Evolutionary conservation across 805 yeast species (phyloP).

Genomic region (Ogataea saltuana): DNA sequence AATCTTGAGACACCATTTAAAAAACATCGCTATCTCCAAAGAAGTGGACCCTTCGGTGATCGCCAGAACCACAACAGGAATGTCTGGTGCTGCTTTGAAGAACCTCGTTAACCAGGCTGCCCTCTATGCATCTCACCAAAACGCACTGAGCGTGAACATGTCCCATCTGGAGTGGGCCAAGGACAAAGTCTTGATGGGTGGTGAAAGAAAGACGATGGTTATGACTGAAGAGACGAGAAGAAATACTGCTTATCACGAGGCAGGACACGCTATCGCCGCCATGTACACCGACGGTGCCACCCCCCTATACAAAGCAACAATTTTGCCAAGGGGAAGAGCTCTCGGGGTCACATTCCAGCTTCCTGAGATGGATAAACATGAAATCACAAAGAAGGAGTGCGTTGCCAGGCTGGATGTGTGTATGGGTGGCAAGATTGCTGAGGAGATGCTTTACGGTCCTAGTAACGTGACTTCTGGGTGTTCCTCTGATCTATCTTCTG

Average conservation of each 20-base stretch:
- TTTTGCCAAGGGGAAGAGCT: constrained; percentile 95
- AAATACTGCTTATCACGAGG: constrained; percentile 97
- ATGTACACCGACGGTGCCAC: constrained; percentile 93
- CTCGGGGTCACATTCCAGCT: constrained; percentile 95
- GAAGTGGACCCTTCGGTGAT: constrained; percentile 85
- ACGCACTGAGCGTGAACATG: constrained; percentile 89
- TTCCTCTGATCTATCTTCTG: constrained; percentile 84
- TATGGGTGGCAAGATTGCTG: constrained; percentile 99
- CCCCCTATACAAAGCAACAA: constrained; percentile 94
- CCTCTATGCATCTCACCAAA: constrained; percentile 89
- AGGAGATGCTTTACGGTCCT: constrained; percentile 85
- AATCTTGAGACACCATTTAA: constrained; percentile 87
- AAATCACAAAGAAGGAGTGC: constrained; percentile 86
- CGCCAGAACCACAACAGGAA: constrained; percentile 97
- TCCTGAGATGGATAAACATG: constrained; percentile 98
- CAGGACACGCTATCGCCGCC: constrained; percentile 99
- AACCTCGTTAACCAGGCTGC: constrained; percentile 98
- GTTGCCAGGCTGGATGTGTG: constrained; percentile 92
- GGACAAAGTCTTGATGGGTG: constrained; percentile 96
- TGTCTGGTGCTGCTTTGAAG: constrained; percentile 97
- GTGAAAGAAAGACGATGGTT: constrained; percentile 97
- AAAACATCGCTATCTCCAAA: constrained; percentile 80
- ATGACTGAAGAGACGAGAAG: constrained; percentile 91
- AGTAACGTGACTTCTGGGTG: constrained; percentile 96
- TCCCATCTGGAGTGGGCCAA: constrained; percentile 97